Percentiles rank a stretch among this genome's conserved stretches.
phyloP scores from a whole-genome alignment of 345 rosid genomes.

The Hibiscus trionum region DNA sequence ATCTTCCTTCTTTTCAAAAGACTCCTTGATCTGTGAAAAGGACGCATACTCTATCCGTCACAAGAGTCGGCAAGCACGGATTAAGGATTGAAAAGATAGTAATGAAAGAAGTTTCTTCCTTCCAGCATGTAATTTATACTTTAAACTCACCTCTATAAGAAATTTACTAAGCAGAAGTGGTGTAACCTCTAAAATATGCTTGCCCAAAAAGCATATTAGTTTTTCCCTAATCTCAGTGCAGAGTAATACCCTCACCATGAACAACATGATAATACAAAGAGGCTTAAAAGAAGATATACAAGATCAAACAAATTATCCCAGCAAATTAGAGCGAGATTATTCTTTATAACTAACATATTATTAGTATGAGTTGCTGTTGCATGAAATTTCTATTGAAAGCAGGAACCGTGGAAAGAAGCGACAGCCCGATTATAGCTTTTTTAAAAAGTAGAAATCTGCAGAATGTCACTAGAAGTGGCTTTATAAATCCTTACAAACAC shows the following conservation, averaged over 20 bases:
- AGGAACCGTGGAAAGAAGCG: background rate
- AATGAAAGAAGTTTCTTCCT: background rate
- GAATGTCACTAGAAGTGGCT: background rate
- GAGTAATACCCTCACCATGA: background rate
- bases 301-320: background rate
- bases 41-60: slow-evolving; percentile 7
- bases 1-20: slow-evolving; percentile 26
- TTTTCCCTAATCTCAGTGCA: background rate
- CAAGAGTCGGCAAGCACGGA: background rate
- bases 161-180: background rate
- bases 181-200: background rate
- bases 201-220: background rate
- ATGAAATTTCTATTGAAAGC: background rate
- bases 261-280: background rate
- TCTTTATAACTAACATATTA: background rate
- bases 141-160: background rate
- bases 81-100: background rate
- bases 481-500: background rate
- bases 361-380: background rate
- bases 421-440: background rate
- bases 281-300: background rate
- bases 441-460: background rate
- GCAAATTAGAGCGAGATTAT: background rate
- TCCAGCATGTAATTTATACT: background rate
- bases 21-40: slow-evolving; percentile 46